A percentile compares a stretch with the other conserved stretches of the same genome.
Evolutionary conservation across 1,139 yeast species (phyloP).

Genomic region (Debaryomyces udenii): DNA sequence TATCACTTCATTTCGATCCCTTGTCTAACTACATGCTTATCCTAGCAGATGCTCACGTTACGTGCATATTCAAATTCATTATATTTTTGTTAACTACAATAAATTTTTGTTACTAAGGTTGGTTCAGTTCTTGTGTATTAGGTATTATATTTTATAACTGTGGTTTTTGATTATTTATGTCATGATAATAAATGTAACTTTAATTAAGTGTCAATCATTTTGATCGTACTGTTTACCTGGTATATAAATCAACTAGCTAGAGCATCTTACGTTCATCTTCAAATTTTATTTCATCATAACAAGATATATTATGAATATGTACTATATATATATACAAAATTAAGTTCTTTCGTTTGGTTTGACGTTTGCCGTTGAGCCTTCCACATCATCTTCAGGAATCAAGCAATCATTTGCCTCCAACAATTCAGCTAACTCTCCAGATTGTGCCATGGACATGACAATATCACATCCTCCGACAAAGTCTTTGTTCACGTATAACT

Average conservation of each 20-base stretch:
- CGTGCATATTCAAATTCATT: background rate
- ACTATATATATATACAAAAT: slow-evolving; percentile 6
- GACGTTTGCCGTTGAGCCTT: slow-evolving; percentile 32
- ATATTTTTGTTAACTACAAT: slow-evolving; percentile 1
- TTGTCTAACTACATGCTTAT: no score
- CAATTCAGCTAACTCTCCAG: slow-evolving; percentile 86
- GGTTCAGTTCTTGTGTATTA: slow-evolving; percentile 9
- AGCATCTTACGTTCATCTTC: no score
- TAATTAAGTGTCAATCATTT: background rate
- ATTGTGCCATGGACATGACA: slow-evolving; percentile 85
- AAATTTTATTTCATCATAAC: no score
- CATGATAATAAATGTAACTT: background rate
- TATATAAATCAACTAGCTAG: slow-evolving; percentile 2
- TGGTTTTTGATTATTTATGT: background rate
- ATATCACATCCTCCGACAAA: slow-evolving; percentile 98
- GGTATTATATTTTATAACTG: slow-evolving; percentile 1
- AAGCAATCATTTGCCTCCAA: slow-evolving; percentile 79
- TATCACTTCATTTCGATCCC: no score
- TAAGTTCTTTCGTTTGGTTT: slow-evolving; percentile 43
- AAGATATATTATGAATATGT: no score
- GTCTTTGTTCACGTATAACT: slow-evolving; percentile 71
- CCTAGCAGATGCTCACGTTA: background rate
- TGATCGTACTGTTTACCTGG: background rate
- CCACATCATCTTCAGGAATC: slow-evolving; percentile 69
- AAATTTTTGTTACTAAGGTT: slow-evolving; percentile 8